Evolutionary conservation across 768 basidiomycete species (phyloP).

Genomic region (Lentinula aciculospora): DNA sequence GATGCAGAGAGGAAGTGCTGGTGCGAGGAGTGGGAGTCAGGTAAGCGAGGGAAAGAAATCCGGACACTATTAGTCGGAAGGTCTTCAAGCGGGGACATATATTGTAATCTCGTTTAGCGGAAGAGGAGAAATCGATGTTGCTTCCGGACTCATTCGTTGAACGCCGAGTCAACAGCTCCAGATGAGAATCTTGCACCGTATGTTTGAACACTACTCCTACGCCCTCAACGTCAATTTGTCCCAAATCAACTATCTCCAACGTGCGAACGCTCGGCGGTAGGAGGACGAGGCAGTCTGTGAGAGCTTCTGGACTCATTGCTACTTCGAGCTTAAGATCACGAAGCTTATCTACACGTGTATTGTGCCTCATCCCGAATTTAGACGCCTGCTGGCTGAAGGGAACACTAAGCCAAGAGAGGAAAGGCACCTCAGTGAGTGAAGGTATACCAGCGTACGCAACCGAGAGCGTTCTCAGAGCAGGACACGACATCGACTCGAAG

Average conservation of each 20-base stretch:
- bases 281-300: slow-evolving; percentile 1
- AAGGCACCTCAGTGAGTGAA: not conserved
- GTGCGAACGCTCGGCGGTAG: not conserved
- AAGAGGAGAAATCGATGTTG: not conserved
- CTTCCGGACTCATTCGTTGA: not conserved
- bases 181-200: slow-evolving; percentile 2
- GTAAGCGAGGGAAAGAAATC: not conserved
- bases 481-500: not conserved
- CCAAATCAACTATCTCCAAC: slow-evolving; percentile 1
- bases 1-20: not conserved
- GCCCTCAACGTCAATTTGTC: not conserved
- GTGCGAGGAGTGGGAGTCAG: not conserved
- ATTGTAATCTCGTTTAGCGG: not conserved
- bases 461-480: not conserved
- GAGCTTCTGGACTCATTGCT: not conserved
- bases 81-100: not conserved
- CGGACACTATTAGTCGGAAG: not conserved
- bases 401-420: not conserved
- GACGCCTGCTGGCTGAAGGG: not conserved
- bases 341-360: not conserved
- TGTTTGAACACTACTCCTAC: not conserved
- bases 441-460: not conserved
- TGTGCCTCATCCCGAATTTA: not conserved
- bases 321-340: not conserved
- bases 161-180: not conserved